phyloP scores from a whole-genome alignment of 2,329 filamentous ascomycete species.

The Celoporthe dispersa region DNA sequence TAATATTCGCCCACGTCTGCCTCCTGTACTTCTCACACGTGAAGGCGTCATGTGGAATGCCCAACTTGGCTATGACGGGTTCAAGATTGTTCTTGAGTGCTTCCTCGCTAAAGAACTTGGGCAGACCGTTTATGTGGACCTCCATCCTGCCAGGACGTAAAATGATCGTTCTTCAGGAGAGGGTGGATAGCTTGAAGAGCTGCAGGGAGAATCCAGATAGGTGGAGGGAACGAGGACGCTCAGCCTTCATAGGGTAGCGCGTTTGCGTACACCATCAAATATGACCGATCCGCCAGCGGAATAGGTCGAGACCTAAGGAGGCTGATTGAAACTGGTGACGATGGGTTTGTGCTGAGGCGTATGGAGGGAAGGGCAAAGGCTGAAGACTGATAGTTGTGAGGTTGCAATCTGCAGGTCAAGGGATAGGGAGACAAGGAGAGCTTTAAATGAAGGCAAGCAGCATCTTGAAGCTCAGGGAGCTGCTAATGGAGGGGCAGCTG shows the following conservation, averaged over 20 bases:
- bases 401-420: background rate
- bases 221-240: background rate
- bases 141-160: conserved; percentile 44
- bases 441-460: background rate
- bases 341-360: background rate
- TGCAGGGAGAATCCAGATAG: background rate
- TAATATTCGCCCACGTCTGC: conserved; percentile 44
- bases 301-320: background rate
- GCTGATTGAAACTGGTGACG: background rate
- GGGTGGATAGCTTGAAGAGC: background rate
- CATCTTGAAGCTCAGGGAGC: background rate
- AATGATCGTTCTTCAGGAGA: background rate
- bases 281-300: background rate
- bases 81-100: conserved; percentile 45
- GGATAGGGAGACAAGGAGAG: background rate
- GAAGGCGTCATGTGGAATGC: conserved; percentile 45
- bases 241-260: background rate
- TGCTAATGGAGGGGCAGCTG: background rate
- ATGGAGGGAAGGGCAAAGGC: background rate
- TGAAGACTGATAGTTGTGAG: background rate
- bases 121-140: conserved; percentile 50
- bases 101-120: conserved; percentile 44
- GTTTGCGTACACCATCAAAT: background rate
- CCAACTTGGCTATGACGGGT: conserved; percentile 45
- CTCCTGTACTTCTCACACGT: conserved; percentile 46